Evolutionary conservation across 768 basidiomycete species (phyloP), one percentile per base, ranked within the genome.

Genomic region (Mycena metata): DNA sequence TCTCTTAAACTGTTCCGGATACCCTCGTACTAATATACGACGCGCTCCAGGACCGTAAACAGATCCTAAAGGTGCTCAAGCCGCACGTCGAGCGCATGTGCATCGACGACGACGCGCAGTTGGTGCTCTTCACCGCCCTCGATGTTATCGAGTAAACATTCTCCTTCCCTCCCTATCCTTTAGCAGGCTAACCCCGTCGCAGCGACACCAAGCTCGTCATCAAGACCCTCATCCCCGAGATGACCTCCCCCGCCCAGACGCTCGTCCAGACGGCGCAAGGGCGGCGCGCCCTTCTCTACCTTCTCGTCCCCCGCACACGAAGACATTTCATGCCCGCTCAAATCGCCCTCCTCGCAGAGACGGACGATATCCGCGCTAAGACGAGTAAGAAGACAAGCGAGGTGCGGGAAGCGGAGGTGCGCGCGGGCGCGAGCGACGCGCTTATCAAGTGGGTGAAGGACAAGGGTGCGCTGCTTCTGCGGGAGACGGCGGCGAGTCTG

Each of bases 191-290:
- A 57, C 60, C 19, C 42, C 57, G 6, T 50, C 60, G 42, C 75
- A 96, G 94, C 73, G 96, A 98, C 76, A 98, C 96, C 3, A 98
- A 97, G 81, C 86, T 96, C 49, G 87, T 93, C 39, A 84, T 89
- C 16, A 97, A 96, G 82, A 89, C 90, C 0, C 82, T 98, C 41
- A 84, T 96, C 1, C 79, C 89, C 1, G 90, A 92, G 60, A 90
- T 96, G 56, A 88, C 86, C 23, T 76, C 84, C 0, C 79, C 87
- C 43, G 87, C 90, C 8, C 78, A 86, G 24, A 87, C 86, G 15
- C 82, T 96, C 7, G 87, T 88, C 71, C 73, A 79, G 19, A 87
- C 83, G 46, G 80, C 90, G 21, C 91, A 94, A 83, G 96, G 96
- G 42, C 90, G 96, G 46, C 88, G 96, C 11, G 86, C 92, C 4